These are phyloP conservation scores for Albatrellus ellisii DNA, from an alignment of 768 basidiomycete genomes.

Conservation along the genomic window DNA sequence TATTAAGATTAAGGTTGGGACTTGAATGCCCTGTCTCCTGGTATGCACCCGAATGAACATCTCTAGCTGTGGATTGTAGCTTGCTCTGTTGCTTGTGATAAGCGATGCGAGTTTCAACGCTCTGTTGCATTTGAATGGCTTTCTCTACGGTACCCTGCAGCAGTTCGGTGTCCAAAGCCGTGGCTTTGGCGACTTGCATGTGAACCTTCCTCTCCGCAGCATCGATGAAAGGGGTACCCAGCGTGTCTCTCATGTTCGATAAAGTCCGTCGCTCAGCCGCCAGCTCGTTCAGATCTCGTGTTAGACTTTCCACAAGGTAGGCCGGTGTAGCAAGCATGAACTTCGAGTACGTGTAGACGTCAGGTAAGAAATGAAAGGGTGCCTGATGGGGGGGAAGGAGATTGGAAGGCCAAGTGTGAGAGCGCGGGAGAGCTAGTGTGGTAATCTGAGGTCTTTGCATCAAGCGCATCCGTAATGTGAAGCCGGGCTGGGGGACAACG, in stretches of 20 bases:
- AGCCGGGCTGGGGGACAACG: conserved; percentile 36
- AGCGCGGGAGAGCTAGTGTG: conserved; percentile 87
- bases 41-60: conserved; percentile 50
- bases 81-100: conserved; percentile 16
- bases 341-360: conserved; percentile 75
- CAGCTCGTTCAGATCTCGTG: conserved; percentile 60
- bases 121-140: conserved; percentile 40
- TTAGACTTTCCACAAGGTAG: conserved; percentile 66
- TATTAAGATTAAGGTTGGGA: too few relatives aligned
- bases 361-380: conserved; percentile 92
- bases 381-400: conserved; percentile 84
- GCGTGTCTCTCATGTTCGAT: conserved; percentile 53
- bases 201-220: conserved; percentile 63
- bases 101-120: conserved; percentile 31
- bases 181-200: conserved; percentile 70
- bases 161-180: conserved; percentile 56
- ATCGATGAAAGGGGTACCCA: conserved; percentile 71
- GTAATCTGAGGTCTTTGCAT: conserved; percentile 91
- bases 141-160: conserved; percentile 55
- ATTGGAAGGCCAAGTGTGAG: conserved; percentile 88
- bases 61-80: conserved; percentile 17
- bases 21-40: conserved; percentile 28
- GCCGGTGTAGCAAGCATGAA: conserved; percentile 94
- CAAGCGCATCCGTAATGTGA: conserved; percentile 70
- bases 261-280: conserved; percentile 55